phyloP scores from a whole-genome alignment of 1,284 basidiomycete species.

The Ceratobasidium sp. region DNA sequence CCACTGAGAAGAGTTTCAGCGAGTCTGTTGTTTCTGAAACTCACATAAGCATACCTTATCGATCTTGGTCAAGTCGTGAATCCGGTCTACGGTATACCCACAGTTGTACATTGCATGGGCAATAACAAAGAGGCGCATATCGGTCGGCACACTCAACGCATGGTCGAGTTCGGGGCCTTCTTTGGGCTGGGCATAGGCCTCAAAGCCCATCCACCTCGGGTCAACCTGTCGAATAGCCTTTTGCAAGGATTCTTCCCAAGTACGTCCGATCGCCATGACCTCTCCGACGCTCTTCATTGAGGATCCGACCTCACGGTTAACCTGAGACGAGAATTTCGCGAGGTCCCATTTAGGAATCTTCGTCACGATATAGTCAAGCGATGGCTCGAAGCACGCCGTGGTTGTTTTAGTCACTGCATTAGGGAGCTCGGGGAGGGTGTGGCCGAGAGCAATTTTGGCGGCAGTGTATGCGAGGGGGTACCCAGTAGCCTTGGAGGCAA shows the following conservation, averaged over 20 bases:
- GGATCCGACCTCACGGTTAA: constrained; percentile 95
- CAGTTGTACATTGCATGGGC: constrained; percentile 97
- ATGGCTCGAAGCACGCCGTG: constrained; percentile 99
- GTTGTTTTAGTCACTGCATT: constrained; percentile 99
- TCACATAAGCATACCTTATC: constrained; percentile 72
- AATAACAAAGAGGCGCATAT: constrained; percentile 95
- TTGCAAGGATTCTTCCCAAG: constrained; percentile 98
- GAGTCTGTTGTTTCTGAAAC: constrained; percentile 33
- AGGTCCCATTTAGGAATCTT: constrained; percentile 99
- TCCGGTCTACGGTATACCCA: constrained; percentile 87
- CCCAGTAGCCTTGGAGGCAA: constrained; percentile 98
- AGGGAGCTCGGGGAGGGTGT: constrained; percentile 96
- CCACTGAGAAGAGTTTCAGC: constrained; percentile 68
- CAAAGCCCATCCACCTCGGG: constrained; percentile 78
- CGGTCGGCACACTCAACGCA: constrained; percentile 76
- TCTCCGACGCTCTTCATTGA: constrained; percentile 99
- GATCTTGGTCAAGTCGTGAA: constrained; percentile 97
- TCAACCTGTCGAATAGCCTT: constrained; percentile 99
- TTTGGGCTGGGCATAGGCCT: constrained; percentile 83
- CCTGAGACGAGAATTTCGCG: constrained; percentile 94
- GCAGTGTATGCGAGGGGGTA: constrained; percentile 99
- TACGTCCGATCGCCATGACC: constrained; percentile 99
- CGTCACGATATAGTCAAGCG: constrained; percentile 98
- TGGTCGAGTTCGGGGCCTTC: constrained; percentile 74
- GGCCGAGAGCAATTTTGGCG: constrained; percentile 98